Evolutionary conservation across 257 asterid genomes (phyloP).

Genomic region (Nicotiana tomentosiformis): DNA sequence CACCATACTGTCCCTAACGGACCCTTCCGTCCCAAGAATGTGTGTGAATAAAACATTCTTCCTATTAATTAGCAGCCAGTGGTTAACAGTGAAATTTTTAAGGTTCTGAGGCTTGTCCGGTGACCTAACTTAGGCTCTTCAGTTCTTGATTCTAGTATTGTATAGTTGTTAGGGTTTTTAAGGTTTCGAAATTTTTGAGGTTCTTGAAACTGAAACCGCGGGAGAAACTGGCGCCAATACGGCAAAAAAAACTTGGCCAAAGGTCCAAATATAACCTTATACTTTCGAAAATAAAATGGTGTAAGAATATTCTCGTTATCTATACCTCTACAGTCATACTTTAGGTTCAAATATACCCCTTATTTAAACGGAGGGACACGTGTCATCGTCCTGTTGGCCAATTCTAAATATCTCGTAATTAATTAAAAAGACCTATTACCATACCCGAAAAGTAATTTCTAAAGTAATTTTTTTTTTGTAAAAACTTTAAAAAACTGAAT

Average conservation of each 20-base stretch:
- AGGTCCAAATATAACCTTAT: too few species aligned
- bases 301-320: too few species aligned
- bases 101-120: neutral
- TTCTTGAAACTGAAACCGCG: constrained; percentile 1
- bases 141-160: neutral
- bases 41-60: constrained; percentile 78
- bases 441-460: too few species aligned
- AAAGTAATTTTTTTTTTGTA: too few species aligned
- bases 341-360: too few species aligned
- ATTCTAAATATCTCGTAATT: too few species aligned
- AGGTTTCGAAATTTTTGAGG: neutral
- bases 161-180: neutral
- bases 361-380: too few species aligned
- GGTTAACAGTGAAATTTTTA: neutral
- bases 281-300: too few species aligned
- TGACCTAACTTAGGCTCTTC: constrained; percentile 1
- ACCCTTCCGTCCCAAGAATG: constrained; percentile 71
- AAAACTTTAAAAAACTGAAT: too few species aligned
- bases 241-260: neutral
- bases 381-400: too few species aligned
- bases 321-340: too few species aligned
- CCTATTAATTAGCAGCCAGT: neutral
- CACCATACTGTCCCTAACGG: constrained; percentile 94
- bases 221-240: constrained; percentile 7
- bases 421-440: too few species aligned